Conservation (phyloP, 2,329 filamentous ascomycete genomes). For the Amylocarpus encephaloides region DNA sequence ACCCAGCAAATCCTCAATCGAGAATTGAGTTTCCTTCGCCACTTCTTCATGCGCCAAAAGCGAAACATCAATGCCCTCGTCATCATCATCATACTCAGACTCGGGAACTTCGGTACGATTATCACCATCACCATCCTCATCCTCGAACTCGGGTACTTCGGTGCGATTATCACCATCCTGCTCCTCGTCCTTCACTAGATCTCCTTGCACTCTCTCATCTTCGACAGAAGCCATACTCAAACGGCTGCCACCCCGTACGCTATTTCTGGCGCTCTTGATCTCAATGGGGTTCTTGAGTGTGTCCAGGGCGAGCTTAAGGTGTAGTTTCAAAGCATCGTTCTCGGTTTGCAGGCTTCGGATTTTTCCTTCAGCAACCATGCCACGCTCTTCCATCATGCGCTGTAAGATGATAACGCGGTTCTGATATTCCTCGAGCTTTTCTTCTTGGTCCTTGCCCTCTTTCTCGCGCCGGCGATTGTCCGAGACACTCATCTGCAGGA, state of each 20-base stretch:
- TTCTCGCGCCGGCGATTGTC: slow-evolving; percentile 64
- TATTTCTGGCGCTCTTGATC: slow-evolving; percentile 36
- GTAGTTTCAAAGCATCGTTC: slow-evolving; percentile 81
- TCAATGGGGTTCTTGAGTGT: slow-evolving; percentile 86
- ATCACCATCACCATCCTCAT: neutral
- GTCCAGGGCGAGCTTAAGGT: slow-evolving; percentile 78
- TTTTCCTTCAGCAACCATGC: slow-evolving; percentile 86
- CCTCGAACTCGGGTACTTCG: neutral
- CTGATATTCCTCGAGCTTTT: slow-evolving; percentile 91
- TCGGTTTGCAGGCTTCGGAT: slow-evolving; percentile 84
- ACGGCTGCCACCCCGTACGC: slow-evolving; percentile 16
- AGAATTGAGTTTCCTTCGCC: too few relatives aligned
- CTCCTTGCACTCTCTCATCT: neutral
- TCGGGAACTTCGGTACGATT: neutral
- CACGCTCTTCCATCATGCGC: slow-evolving; percentile 89
- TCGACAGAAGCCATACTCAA: neutral
- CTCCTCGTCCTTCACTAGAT: neutral
- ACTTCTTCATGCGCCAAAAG: too few relatives aligned
- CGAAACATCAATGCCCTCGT: too few relatives aligned
- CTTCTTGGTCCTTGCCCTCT: slow-evolving; percentile 62
- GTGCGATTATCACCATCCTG: neutral
- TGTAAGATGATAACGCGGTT: slow-evolving; percentile 84
- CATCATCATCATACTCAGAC: too few relatives aligned
- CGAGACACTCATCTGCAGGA: slow-evolving; percentile 69
- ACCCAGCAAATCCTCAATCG: too few relatives aligned